These are phyloP conservation scores for Penicillium daleae DNA, from an alignment of 495 filamentous ascomycete species.

Conservation along the genomic window DNA sequence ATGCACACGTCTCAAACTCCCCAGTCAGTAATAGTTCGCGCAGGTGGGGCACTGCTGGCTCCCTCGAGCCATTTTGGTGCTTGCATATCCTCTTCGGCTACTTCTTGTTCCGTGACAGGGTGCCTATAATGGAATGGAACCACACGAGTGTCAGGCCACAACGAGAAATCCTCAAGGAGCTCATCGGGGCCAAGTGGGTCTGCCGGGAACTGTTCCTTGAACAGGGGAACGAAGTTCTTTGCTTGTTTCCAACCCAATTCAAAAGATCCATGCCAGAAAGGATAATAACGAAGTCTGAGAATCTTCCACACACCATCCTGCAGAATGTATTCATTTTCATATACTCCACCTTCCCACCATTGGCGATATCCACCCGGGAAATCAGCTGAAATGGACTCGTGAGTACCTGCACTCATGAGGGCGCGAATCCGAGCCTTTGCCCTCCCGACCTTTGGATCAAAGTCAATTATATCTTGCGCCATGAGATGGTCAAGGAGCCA, in stretches of 20 bases:
- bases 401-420: conserved; percentile 10
- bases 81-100: conserved; percentile 8
- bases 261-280: conserved; percentile 14
- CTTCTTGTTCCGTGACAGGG: background rate
- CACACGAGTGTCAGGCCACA: conserved; percentile 16
- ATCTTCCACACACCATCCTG: conserved; percentile 14
- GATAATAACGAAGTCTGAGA: conserved; percentile 12
- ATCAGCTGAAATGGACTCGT: conserved; percentile 2
- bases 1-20: background rate
- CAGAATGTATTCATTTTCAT: conserved; percentile 13
- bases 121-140: conserved; percentile 14
- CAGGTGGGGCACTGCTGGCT: background rate
- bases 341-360: conserved; percentile 16
- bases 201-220: conserved; percentile 1
- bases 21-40: background rate
- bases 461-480: conserved; percentile 12
- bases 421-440: background rate
- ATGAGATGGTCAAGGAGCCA: conserved; percentile 15
- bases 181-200: conserved; percentile 10
- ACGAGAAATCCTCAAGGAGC: background rate
- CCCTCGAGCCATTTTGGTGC: background rate
- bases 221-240: conserved; percentile 7
- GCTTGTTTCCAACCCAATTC: conserved; percentile 4
- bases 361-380: conserved; percentile 10
- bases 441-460: background rate